Percentiles rank a stretch among this genome's conserved stretches.
Evolutionary conservation across 345 rosid species (phyloP).

Genomic region (Arabidopsis thaliana): DNA sequence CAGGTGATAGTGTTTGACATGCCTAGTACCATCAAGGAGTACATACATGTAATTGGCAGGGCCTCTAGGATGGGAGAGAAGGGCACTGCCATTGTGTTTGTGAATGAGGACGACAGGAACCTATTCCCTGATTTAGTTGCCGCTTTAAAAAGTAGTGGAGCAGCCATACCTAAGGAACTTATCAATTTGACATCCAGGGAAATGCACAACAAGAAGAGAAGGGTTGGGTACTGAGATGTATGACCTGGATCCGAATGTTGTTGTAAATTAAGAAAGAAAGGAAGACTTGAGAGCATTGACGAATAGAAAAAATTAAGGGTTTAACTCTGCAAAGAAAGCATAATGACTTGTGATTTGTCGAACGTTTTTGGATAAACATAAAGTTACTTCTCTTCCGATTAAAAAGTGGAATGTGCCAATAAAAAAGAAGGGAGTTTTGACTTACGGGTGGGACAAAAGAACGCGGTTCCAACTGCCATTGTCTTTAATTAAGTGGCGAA

Average conservation of each 20-base stretch:
- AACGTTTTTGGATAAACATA: slow-evolving; percentile 2
- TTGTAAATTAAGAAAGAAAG: not conserved
- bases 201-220: slow-evolving; percentile 74
- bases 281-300: not conserved
- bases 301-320: not conserved
- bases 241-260: slow-evolving; percentile 18
- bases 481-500: slow-evolving; percentile 9
- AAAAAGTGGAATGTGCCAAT: not conserved
- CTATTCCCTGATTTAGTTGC: slow-evolving; percentile 68
- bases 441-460: slow-evolving; percentile 23
- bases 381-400: not conserved
- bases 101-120: slow-evolving; percentile 70
- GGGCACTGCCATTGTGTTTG: slow-evolving; percentile 69
- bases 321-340: not conserved
- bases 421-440: slow-evolving; percentile 14
- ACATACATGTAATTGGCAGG: slow-evolving; percentile 87
- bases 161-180: slow-evolving; percentile 77
- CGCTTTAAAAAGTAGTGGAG: slow-evolving; percentile 68
- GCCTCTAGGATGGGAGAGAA: slow-evolving; percentile 83
- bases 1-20: slow-evolving; percentile 92
- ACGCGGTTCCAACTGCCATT: slow-evolving; percentile 35
- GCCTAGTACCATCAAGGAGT: slow-evolving; percentile 80
- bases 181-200: slow-evolving; percentile 55
- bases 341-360: not conserved
- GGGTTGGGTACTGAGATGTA: slow-evolving; percentile 46